phyloP scores from a whole-genome alignment of 495 filamentous ascomycete genomes.

The Daldinia caldariorum region DNA sequence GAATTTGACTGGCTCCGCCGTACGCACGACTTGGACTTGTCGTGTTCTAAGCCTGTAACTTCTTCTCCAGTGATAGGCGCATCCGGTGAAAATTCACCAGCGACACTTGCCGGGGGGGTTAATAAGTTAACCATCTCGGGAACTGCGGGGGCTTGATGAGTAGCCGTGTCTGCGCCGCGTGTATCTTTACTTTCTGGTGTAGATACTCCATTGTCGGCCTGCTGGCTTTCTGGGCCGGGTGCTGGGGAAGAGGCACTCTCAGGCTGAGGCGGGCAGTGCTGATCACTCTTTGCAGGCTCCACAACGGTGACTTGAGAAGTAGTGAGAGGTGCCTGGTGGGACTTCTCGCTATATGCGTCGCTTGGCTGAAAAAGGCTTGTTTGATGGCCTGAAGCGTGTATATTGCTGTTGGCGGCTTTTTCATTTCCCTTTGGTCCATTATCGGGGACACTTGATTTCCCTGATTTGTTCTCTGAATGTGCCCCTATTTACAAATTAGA shows the following conservation, averaged over 20 bases:
- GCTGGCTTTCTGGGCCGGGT: conserved; percentile 39
- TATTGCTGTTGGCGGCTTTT: conserved; percentile 18
- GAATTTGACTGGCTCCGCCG: neutral
- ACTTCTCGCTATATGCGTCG: conserved; percentile 18
- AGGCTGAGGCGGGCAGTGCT: conserved; percentile 42
- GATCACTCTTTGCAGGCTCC: conserved; percentile 25
- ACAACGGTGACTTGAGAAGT: conserved; percentile 35
- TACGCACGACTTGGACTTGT: neutral
- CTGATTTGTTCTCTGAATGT: conserved; percentile 19
- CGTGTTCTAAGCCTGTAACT: neutral
- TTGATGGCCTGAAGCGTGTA: conserved; percentile 19
- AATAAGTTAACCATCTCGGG: conserved; percentile 17
- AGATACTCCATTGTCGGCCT: neutral
- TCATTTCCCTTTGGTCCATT: conserved; percentile 34
- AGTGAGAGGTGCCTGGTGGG: conserved; percentile 12
- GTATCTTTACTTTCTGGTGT: neutral
- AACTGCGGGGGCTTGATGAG: conserved; percentile 1
- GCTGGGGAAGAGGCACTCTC: conserved; percentile 47
- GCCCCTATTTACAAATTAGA: conserved; percentile 25
- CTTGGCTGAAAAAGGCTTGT: conserved; percentile 24
- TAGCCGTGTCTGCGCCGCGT: conserved; percentile 18
- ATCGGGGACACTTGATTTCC: conserved; percentile 28
- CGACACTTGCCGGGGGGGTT: conserved; percentile 20
- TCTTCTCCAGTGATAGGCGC: conserved; percentile 30
- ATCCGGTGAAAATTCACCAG: conserved; percentile 1